Percentiles rank a stretch among this genome's conserved stretches.
Evolutionary conservation across 2,329 filamentous ascomycete genomes (phyloP).

Genomic region (Graphilbum fragrans): DNA sequence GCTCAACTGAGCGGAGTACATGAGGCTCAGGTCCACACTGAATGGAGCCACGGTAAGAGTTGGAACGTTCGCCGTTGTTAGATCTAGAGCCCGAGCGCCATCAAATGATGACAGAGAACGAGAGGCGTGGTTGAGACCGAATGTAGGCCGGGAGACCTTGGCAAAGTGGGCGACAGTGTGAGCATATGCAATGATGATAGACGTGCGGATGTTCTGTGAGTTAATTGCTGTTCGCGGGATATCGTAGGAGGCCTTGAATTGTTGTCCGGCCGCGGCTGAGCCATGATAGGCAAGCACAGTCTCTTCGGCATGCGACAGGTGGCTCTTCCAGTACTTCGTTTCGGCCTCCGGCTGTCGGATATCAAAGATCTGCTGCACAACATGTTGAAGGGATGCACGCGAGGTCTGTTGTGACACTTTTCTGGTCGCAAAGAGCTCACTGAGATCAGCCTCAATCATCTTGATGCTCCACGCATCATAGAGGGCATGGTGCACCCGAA

Average conservation of each 20-base stretch:
- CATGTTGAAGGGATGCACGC: too few species aligned
- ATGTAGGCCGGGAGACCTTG: slow-evolving; percentile 5
- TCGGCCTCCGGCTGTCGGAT: too few species aligned
- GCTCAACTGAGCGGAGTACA: background rate
- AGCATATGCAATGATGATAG: slow-evolving; percentile 7
- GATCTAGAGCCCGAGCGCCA: slow-evolving; percentile 5
- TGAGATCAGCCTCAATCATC: slow-evolving; percentile 12
- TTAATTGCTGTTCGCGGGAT: too few species aligned
- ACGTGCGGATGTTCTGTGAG: background rate
- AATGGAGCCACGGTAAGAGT: background rate
- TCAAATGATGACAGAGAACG: slow-evolving; percentile 8
- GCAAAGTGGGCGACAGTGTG: slow-evolving; percentile 5
- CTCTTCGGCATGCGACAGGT: too few species aligned
- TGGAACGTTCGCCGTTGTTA: slow-evolving; percentile 1
- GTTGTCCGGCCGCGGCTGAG: too few species aligned
- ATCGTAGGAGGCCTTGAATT: too few species aligned
- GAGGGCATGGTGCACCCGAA: slow-evolving; percentile 13
- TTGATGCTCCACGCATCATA: slow-evolving; percentile 17
- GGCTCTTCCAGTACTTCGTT: too few species aligned
- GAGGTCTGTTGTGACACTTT: background rate
- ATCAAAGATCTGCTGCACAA: too few species aligned
- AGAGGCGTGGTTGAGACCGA: slow-evolving; percentile 8
- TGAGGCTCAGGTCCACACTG: background rate
- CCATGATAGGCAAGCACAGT: too few species aligned
- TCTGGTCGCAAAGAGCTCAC: background rate